A percentile compares a stretch with the other conserved stretches of the same genome.
Evolutionary conservation across 1,284 basidiomycete genomes (phyloP).

Genomic region (Meripilus lineatus): DNA sequence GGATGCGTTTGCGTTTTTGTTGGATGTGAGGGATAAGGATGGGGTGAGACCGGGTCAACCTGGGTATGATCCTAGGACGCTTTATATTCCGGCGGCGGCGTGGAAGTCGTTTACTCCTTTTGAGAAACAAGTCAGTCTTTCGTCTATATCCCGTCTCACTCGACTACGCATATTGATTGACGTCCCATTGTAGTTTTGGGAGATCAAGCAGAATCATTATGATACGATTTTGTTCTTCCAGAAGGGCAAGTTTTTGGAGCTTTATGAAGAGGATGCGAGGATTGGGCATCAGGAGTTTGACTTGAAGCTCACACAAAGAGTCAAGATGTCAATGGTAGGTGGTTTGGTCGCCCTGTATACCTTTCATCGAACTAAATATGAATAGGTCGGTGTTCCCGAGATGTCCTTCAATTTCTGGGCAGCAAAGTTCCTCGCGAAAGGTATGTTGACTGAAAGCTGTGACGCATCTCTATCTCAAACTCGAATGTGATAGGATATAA

Average conservation of each 20-base stretch:
- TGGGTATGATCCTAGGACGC: conserved; percentile 90
- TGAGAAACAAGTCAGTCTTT: conserved; percentile 72
- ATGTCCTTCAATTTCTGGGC: conserved; percentile 92
- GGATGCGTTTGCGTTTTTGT: conserved; percentile 79
- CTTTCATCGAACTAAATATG: conserved; percentile 1
- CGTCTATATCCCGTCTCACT: background rate
- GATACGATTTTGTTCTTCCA: conserved; percentile 98
- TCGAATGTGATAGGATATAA: conserved; percentile 68
- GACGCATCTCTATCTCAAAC: background rate
- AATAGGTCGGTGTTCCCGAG: conserved; percentile 92
- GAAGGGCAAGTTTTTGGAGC: conserved; percentile 72
- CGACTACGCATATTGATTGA: background rate
- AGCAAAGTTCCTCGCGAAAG: conserved; percentile 80
- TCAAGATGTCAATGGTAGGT: conserved; percentile 97
- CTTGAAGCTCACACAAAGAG: conserved; percentile 83
- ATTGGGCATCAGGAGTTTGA: conserved; percentile 92
- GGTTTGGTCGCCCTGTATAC: background rate
- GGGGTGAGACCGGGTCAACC: conserved; percentile 74
- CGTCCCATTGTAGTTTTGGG: conserved; percentile 70
- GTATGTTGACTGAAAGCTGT: conserved; percentile 27
- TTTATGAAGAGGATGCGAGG: conserved; percentile 94
- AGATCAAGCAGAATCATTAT: conserved; percentile 94
- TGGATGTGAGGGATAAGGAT: conserved; percentile 81
- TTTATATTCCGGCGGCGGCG: conserved; percentile 75
- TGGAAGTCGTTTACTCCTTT: conserved; percentile 93